A percentile compares a stretch with the other conserved stretches of the same genome.
phyloP scores from a whole-genome alignment of 495 filamentous ascomycete species.

The Parachaetomium inaequale region DNA sequence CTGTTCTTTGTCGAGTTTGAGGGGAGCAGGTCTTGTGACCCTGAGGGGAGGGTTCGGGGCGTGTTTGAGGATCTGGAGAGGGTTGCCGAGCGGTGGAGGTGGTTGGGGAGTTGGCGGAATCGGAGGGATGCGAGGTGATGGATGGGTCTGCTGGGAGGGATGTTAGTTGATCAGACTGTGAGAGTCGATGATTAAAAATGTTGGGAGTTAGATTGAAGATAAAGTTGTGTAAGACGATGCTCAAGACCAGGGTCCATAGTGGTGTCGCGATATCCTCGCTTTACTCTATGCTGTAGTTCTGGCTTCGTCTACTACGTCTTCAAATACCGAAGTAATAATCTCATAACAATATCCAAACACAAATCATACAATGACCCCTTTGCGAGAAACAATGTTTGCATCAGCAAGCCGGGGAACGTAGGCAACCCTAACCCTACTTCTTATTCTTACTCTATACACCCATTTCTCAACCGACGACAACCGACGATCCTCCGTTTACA shows the following conservation, averaged over 20 bases:
- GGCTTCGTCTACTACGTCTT: too few relatives aligned
- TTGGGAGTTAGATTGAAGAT: too few relatives aligned
- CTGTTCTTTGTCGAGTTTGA: conserved; percentile 92
- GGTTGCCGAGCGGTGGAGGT: conserved; percentile 46
- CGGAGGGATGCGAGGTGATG: conserved; percentile 26
- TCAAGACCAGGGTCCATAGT: too few relatives aligned
- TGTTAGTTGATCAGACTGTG: too few relatives aligned
- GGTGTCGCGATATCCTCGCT: too few relatives aligned
- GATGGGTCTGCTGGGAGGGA: not conserved
- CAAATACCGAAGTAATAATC: too few relatives aligned
- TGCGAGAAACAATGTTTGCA: too few relatives aligned
- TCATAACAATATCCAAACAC: too few relatives aligned
- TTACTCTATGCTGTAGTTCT: too few relatives aligned
- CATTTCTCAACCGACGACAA: not conserved
- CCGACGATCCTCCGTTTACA: not conserved
- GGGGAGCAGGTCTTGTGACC: conserved; percentile 49
- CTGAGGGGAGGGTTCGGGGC: conserved; percentile 48
- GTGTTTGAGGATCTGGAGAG: conserved; percentile 44
- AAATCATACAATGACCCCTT: too few relatives aligned
- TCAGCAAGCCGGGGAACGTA: not conserved
- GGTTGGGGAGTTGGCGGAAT: conserved; percentile 54
- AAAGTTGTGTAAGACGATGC: too few relatives aligned
- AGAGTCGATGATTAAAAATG: not conserved
- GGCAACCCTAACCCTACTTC: not conserved
- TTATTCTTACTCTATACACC: not conserved